Percentiles rank a stretch among this genome's conserved stretches.
Conservation (phyloP, 31 red algal species). For the Odonthalia washingtoniensis region DNA sequence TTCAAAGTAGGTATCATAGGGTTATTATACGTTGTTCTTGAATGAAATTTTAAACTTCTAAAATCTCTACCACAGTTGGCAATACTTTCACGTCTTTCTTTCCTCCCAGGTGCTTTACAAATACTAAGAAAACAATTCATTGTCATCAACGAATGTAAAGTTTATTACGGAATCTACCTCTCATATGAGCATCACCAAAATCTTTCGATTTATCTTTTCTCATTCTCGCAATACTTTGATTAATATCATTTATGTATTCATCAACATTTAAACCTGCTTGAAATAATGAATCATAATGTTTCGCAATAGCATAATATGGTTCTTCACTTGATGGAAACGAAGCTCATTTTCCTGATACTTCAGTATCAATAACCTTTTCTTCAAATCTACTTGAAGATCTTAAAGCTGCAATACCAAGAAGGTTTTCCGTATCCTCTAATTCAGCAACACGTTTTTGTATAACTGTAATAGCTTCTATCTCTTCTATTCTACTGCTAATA, state of each 20-base stretch:
- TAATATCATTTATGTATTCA: no score
- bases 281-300: slow-evolving; percentile 83
- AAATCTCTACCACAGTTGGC: slow-evolving; percentile 65
- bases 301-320: slow-evolving; percentile 77
- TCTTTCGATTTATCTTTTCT: no score
- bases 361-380: slow-evolving; percentile 75
- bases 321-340: slow-evolving; percentile 58
- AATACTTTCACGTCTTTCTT: slow-evolving; percentile 51
- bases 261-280: slow-evolving; percentile 57
- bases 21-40: neutral
- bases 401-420: slow-evolving; percentile 73
- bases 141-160: slow-evolving; percentile 15
- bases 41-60: slow-evolving; percentile 16
- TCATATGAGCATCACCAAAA: no score
- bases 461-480: slow-evolving; percentile 48
- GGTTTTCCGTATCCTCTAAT: slow-evolving; percentile 79
- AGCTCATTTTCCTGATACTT: slow-evolving; percentile 71
- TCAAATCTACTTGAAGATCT: slow-evolving; percentile 43
- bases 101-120: slow-evolving; percentile 41
- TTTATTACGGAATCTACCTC: no score
- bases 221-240: no score
- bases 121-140: slow-evolving; percentile 53
- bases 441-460: slow-evolving; percentile 70
- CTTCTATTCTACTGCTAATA: no score
- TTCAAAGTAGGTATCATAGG: slow-evolving; percentile 69